Percentiles rank a stretch among this genome's conserved stretches.
These are phyloP conservation scores for Amesomyces nigricolor DNA, from an alignment of 2,329 filamentous ascomycete genomes.

Conservation along the genomic window DNA sequence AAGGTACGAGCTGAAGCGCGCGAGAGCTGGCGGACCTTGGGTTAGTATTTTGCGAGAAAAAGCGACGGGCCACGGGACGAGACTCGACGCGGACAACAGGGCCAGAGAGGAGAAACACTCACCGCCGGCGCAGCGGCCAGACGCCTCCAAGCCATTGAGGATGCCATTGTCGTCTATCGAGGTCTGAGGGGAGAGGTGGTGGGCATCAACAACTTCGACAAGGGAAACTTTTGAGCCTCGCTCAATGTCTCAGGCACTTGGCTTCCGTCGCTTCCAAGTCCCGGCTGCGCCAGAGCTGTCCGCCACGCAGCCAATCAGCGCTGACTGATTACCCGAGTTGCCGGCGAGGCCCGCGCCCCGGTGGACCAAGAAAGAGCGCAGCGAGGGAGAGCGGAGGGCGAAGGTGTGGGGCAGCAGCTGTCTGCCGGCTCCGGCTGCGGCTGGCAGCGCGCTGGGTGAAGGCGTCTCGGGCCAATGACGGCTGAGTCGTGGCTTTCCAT, in stretches of 20 bases:
- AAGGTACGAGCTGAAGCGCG: slow-evolving; percentile 66
- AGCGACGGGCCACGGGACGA: not conserved
- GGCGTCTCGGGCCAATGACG: not conserved
- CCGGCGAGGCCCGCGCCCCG: slow-evolving; percentile 25
- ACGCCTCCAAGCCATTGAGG: slow-evolving; percentile 60
- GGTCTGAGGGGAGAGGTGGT: slow-evolving; percentile 28
- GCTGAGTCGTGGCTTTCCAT: not conserved
- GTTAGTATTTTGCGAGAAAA: slow-evolving; percentile 23
- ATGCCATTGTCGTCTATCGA: slow-evolving; percentile 44
- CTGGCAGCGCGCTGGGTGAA: not conserved
- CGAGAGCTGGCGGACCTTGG: slow-evolving; percentile 48
- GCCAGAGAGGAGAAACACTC: slow-evolving; percentile 31
- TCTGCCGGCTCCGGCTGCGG: slow-evolving; percentile 7
- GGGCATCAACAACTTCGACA: slow-evolving; percentile 13
- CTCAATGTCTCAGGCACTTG: slow-evolving; percentile 14
- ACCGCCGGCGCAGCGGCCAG: slow-evolving; percentile 52
- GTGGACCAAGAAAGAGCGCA: slow-evolving; percentile 2
- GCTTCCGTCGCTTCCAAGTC: slow-evolving; percentile 15
- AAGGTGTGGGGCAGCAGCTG: slow-evolving; percentile 3
- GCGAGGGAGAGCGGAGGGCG: not conserved
- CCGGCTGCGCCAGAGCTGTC: slow-evolving; percentile 16
- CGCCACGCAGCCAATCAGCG: slow-evolving; percentile 25
- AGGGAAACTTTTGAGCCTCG: slow-evolving; percentile 23
- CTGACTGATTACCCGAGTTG: slow-evolving; percentile 30
- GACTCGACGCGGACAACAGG: not conserved